Evolutionary conservation across 108 stramenopile species (phyloP), one percentile per base, ranked within the genome.

Genomic region (Cafeteria roenbergensis): DNA sequence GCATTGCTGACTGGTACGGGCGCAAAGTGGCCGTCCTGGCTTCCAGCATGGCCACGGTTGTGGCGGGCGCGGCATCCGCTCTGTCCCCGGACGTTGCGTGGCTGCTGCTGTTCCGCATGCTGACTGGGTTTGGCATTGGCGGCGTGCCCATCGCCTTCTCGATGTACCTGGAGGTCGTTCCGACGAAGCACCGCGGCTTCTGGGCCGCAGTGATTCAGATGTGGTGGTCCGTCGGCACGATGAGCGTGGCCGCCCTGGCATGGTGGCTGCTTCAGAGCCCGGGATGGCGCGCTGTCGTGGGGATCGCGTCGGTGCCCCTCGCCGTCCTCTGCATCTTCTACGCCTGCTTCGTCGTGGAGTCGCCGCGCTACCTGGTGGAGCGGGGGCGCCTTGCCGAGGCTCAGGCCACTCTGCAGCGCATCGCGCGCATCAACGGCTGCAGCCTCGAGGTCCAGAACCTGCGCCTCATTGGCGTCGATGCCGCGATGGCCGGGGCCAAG

Each of bases 91-190:
- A 63, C 48, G 26, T 54, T 21, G n/a, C 42, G 61, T 26, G 20
- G 38, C 34, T 69, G 0, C 21, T 69, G 51, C 25, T 26, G 8
- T 12, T 63, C 21, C 68, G 68, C 0, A 64, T n/a, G 1, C 21
- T 62, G 0, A 63, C 42, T 64, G 68, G 68, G n/a, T 27, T 69
- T 6, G 36, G 61, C 50, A 35, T 69, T 21, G 68, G 68, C 22
- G 68, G 68, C 22, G 21, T 57, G 58, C 67, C 65, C 53, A 31
- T 69, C 27, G 51, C 27, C 29, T 64, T 69, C 29, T 52, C 62
- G 50, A 29, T 67, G 37, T 31, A 65, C 58, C 9, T 69, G 68
- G 68, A 69, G 55, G 1, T 65, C 35, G 4, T 71, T 2, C 71
- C 71, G 0, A 65, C 65, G 0, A 21, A 21, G n/a, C 20, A 22